Evolutionary conservation across 805 yeast genomes (phyloP).

Genomic region (Candida michaelii): DNA sequence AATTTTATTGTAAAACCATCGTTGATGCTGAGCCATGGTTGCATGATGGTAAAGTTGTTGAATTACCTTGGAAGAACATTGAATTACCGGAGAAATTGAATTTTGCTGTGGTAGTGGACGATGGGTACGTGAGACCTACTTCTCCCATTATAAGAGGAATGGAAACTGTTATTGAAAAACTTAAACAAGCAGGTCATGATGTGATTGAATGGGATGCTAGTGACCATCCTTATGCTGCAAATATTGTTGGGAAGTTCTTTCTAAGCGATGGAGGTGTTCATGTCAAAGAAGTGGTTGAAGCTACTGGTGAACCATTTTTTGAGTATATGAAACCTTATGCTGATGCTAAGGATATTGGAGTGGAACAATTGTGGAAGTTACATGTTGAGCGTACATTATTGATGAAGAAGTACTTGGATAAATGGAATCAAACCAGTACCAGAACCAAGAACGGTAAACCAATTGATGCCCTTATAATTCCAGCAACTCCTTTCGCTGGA

Average conservation of each 20-base stretch:
- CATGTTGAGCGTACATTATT: slow-evolving; percentile 54
- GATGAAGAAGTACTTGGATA: slow-evolving; percentile 55
- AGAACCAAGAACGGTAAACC: slow-evolving; percentile 55
- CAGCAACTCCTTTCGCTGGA: slow-evolving; percentile 67
- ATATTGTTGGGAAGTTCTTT: slow-evolving; percentile 57
- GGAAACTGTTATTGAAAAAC: slow-evolving; percentile 50
- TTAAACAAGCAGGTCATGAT: slow-evolving; percentile 57
- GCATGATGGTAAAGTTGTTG: slow-evolving; percentile 46
- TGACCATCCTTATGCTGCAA: slow-evolving; percentile 54
- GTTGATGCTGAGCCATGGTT: slow-evolving; percentile 62
- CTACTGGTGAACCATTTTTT: slow-evolving; percentile 70
- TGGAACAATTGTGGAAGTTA: slow-evolving; percentile 38
- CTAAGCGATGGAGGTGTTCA: slow-evolving; percentile 66
- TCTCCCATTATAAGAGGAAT: slow-evolving; percentile 66
- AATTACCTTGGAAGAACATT: slow-evolving; percentile 54
- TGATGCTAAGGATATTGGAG: slow-evolving; percentile 51
- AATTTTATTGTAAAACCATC: slow-evolving; percentile 15
- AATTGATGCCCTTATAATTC: slow-evolving; percentile 43
- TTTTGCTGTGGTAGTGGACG: slow-evolving; percentile 63
- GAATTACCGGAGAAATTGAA: slow-evolving; percentile 35
- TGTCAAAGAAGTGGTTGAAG: slow-evolving; percentile 49
- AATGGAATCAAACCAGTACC: slow-evolving; percentile 53
- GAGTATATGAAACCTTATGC: slow-evolving; percentile 58
- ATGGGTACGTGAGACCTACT: slow-evolving; percentile 65
- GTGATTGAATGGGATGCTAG: slow-evolving; percentile 59